Percentiles rank a stretch among this genome's conserved stretches.
Conservation (phyloP, 495 filamentous ascomycete species). For the Tuber borchii region DNA sequence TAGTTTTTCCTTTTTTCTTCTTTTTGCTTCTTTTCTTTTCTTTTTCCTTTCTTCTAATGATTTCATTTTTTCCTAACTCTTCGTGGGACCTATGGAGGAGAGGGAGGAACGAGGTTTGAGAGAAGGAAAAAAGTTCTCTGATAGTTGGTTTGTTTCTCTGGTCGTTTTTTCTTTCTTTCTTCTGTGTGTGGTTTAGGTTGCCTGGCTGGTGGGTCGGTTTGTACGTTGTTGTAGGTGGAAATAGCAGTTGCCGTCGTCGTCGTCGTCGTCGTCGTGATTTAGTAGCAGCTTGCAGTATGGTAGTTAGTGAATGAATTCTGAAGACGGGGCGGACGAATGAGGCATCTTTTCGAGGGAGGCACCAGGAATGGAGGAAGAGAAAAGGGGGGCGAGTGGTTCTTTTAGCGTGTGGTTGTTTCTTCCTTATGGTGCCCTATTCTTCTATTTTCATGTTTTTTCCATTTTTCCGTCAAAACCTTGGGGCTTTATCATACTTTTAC, state of each 20-base stretch:
- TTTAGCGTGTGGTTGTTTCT: background rate
- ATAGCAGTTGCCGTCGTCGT: background rate
- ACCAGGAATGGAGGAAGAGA: background rate
- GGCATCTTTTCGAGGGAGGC: background rate
- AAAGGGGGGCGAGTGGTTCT: background rate
- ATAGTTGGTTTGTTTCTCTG: background rate
- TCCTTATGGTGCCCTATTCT: background rate
- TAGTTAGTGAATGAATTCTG: background rate
- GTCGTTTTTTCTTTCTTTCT: background rate
- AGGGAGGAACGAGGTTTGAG: slow-evolving; percentile 8
- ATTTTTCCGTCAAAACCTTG: background rate
- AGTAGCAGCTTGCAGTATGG: background rate
- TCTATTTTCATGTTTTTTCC: background rate
- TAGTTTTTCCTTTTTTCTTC: slow-evolving; percentile 17
- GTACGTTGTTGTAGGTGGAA: background rate
- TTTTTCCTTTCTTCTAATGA: slow-evolving; percentile 12
- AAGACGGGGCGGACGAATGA: background rate
- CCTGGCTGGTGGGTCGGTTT: background rate
- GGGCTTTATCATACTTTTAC: background rate
- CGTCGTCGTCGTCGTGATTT: background rate
- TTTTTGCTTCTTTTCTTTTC: slow-evolving; percentile 11
- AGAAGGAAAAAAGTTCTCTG: background rate
- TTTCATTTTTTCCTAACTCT: slow-evolving; percentile 8
- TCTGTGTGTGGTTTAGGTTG: slow-evolving; percentile 4
- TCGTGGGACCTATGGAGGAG: slow-evolving; percentile 8